Percentiles rank a stretch among this genome's conserved stretches.
Evolutionary conservation across 2,329 filamentous ascomycete genomes (phyloP).

Genomic region (Albifimbria verrucaria): DNA sequence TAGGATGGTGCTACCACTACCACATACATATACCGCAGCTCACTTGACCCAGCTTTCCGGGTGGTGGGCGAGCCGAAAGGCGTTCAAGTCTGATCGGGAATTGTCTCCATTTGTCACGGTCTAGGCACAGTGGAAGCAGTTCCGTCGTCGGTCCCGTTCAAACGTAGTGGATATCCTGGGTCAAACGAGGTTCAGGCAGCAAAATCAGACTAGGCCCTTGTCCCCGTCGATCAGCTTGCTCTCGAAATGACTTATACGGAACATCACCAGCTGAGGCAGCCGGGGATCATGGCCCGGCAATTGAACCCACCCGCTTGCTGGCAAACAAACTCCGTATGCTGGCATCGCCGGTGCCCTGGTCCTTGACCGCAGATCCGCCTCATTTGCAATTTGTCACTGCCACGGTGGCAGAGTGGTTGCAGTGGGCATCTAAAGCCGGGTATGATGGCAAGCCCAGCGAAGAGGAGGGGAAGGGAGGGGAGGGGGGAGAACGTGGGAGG

Average conservation of each 20-base stretch:
- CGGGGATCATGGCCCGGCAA: background rate
- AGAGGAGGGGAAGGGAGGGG: too few relatives aligned
- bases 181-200: background rate
- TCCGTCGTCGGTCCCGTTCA: background rate
- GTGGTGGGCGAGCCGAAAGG: slow-evolving; percentile 13
- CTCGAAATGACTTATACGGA: background rate
- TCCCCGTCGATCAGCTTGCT: background rate
- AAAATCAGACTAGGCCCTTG: background rate
- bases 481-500: too few relatives aligned
- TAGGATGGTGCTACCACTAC: slow-evolving; percentile 20
- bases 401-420: background rate
- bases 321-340: too few relatives aligned
- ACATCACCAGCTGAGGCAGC: background rate
- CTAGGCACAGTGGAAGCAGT: background rate
- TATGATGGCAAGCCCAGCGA: too few relatives aligned
- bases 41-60: slow-evolving; percentile 24
- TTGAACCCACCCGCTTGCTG: too few relatives aligned
- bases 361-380: slow-evolving; percentile 24
- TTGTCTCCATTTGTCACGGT: background rate
- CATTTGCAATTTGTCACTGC: slow-evolving; percentile 3
- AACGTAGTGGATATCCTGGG: background rate
- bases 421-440: too few relatives aligned
- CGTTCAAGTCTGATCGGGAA: slow-evolving; percentile 2
- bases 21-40: slow-evolving; percentile 26
- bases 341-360: slow-evolving; percentile 14